Evolutionary conservation across 257 asterid genomes (phyloP), one percentile per base, ranked within the genome.

Genomic region (Penstemon barbatus): DNA sequence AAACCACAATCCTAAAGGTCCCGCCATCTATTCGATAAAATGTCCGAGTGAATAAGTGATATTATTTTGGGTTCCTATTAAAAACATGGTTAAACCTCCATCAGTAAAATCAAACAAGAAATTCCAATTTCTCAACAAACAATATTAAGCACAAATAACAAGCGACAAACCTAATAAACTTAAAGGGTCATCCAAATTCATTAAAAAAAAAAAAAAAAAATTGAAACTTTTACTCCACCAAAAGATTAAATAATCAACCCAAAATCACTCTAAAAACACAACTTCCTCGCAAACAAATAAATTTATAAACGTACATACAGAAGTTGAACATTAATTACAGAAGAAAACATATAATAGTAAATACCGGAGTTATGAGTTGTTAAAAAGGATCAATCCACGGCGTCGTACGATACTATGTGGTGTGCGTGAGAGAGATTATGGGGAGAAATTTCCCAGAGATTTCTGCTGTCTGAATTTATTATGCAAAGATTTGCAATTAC

Each of bases 361-460:
- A 41, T 71, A 75, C 79, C 73, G 66, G 64, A 51, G 69, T 45
- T 53, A 63, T 74, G 83, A 77, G 53, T 74, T 65, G 76, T 61
- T 42, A 71, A 1, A 53, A 51, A 1, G 71, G 61, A 37, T 56
- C 67, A 64, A 68, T 59, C 70, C 61, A 61, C 68, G 68, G 55
- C 50, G 46, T 66, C 62, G 76, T 52, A 75, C 42, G 48, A 37
- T 65, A 64, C 69, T 79, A 68, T 55, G 80, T 51, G 55, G 33
- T 25, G 51, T 8, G 54, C 9, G 57, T 13, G 66, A 51, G 59
- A 41, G 64, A 40, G 48, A 46, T 46, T 69, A 66, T 10, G 42
- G 61, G 64, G 60, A 79, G 88, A 82, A 85, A 74, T 62, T 86
- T 86, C 87, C 73, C 51, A 79, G 74, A 70, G 78, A 71, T 78